Evolutionary conservation across 139 green algal genomes (phyloP), one percentile per base, ranked within the genome.

Genomic region (Coelastrella sp.): DNA sequence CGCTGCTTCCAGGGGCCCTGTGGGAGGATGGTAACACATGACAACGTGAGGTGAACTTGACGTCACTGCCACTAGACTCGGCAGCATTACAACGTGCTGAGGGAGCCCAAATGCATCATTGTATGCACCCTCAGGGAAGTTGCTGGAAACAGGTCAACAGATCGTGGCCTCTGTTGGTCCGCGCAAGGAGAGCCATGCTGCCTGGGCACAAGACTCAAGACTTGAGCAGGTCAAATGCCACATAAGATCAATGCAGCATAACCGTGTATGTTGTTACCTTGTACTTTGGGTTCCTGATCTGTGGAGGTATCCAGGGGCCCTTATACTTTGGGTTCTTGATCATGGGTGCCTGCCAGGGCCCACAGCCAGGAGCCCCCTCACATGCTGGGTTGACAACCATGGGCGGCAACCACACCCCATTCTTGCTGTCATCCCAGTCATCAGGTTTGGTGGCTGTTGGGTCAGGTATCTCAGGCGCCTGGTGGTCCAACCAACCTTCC

Each of bases 371-470:
- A 0, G 79, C 93, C 6, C 86, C 90, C 48, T 88, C 87, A 85
- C 94, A 99, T 21, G 89, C 75, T 53, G 93, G 94, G 86, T 97
- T 97, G 38, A 68, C 7, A 0, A 97, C 93, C 41, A 84, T 30
- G 21, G 85, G 88, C 21, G 38, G 40, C 30, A 53, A 21, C 97
- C 97, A 99, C 43, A 93, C 91, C 41, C 97, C 97, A 53, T 99
- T 94, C 89, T 98, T 94, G 51, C 98, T 96, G 48, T 98, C 94
- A 84, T 99, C 97, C 96, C 96, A 99, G 73, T 98, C 95, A n/a
- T 96, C 92, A 8, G 96, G 96, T 83, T 96, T 93, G 23, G 67
- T 87, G 40, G 95, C 95, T 43, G 92, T 90, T 92, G 92, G 89
- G 74, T 96, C 92, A 73, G 96, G 90, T 23, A 98, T 91, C 64